Evolutionary conservation across 768 basidiomycete genomes (phyloP).

Genomic region (Dictyophora rubrovolvata): DNA sequence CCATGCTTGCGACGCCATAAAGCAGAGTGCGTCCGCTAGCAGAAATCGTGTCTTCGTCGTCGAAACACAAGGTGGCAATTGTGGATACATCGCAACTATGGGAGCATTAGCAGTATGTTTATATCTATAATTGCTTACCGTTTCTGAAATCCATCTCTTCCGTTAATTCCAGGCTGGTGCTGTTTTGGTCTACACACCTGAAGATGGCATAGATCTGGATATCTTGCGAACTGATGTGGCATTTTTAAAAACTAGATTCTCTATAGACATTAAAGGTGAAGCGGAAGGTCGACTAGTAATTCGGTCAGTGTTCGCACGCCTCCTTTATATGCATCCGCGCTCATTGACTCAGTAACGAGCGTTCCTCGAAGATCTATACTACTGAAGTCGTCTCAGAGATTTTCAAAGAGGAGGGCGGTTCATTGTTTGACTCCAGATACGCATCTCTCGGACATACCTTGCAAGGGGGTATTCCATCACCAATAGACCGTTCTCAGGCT

Average conservation of each 20-base stretch:
- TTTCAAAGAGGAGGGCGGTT: conserved; percentile 88
- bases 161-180: conserved; percentile 65
- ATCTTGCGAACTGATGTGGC: conserved; percentile 74
- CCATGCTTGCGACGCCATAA: conserved; percentile 96
- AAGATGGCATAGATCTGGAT: conserved; percentile 78
- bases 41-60: conserved; percentile 95
- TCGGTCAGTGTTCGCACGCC: conserved; percentile 39
- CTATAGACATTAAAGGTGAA: conserved; percentile 77
- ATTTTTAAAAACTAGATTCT: conserved; percentile 79
- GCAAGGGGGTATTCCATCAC: conserved; percentile 93
- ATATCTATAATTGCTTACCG: not conserved
- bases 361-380: conserved; percentile 78
- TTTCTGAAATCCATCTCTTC: not conserved
- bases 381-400: conserved; percentile 90
- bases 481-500: conserved; percentile 85
- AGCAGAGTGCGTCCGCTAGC: conserved; percentile 95
- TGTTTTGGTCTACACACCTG: conserved; percentile 87
- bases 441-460: conserved; percentile 97
- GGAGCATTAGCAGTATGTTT: conserved; percentile 84
- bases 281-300: conserved; percentile 91
- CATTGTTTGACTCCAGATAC: conserved; percentile 85
- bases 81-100: conserved; percentile 91
- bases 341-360: conserved; percentile 57
- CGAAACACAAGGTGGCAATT: conserved; percentile 95
- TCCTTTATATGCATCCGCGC: not conserved